phyloP scores from a whole-genome alignment of 2,329 filamentous ascomycete genomes.

The Madurella fahalii region DNA sequence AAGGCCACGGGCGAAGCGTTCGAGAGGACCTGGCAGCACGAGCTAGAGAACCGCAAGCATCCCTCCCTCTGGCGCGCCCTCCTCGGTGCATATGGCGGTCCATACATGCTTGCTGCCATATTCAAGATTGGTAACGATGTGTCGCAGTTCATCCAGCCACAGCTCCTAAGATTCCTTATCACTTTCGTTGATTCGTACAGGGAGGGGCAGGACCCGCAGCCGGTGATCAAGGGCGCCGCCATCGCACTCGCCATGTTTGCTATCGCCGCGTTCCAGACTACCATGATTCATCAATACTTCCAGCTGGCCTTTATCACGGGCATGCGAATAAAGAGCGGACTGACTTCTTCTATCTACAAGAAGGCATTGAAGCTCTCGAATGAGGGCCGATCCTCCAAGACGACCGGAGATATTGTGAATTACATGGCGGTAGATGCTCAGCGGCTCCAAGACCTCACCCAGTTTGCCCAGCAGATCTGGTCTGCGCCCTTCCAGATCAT shows the following conservation, averaged over 20 bases:
- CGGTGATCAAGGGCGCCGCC: slow-evolving; percentile 75
- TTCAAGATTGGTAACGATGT: slow-evolving; percentile 89
- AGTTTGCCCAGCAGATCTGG: slow-evolving; percentile 94
- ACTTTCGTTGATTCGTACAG: slow-evolving; percentile 76
- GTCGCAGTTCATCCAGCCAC: slow-evolving; percentile 84
- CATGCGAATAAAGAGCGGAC: slow-evolving; percentile 90
- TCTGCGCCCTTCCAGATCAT: slow-evolving; percentile 95
- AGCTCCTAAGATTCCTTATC: slow-evolving; percentile 81
- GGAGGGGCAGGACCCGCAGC: slow-evolving; percentile 58
- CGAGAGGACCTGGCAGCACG: slow-evolving; percentile 68
- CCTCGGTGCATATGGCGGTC: slow-evolving; percentile 77
- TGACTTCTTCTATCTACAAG: slow-evolving; percentile 87
- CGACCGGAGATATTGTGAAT: slow-evolving; percentile 97
- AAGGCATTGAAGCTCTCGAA: slow-evolving; percentile 90
- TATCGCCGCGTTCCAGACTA: slow-evolving; percentile 80
- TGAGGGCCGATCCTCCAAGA: slow-evolving; percentile 82
- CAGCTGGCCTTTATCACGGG: slow-evolving; percentile 91
- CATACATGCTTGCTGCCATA: slow-evolving; percentile 70
- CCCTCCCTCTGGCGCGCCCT: slow-evolving; percentile 86
- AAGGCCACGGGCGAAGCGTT: slow-evolving; percentile 67
- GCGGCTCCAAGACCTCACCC: slow-evolving; percentile 86
- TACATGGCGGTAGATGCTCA: slow-evolving; percentile 99
- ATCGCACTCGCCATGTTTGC: slow-evolving; percentile 92
- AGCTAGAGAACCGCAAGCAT: slow-evolving; percentile 63
- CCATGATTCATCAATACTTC: slow-evolving; percentile 95